A percentile compares a stretch with the other conserved stretches of the same genome.
phyloP scores from a whole-genome alignment of 2,329 filamentous ascomycete genomes.

The Periconia macrospinosa region DNA sequence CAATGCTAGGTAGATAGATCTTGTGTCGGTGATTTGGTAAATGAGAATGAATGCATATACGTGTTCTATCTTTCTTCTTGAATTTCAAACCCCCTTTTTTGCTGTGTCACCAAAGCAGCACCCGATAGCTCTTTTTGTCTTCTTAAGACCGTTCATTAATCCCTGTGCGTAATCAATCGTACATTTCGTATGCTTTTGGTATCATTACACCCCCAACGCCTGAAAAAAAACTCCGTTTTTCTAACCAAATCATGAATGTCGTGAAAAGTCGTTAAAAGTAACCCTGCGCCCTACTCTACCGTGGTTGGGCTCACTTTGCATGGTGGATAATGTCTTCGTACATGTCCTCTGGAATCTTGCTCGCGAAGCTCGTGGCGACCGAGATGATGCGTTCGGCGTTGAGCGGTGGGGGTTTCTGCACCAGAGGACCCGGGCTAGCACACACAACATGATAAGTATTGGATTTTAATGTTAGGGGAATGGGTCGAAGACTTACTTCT shows the following conservation, averaged over 20 bases:
- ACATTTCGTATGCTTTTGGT: not conserved
- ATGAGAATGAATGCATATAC: too few relatives aligned
- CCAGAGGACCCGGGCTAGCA: conserved; percentile 81
- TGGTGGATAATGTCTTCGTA: conserved; percentile 90
- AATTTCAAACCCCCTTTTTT: too few relatives aligned
- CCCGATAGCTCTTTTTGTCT: too few relatives aligned
- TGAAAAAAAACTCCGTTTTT: too few relatives aligned
- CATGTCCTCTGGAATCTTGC: conserved; percentile 86
- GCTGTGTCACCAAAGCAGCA: too few relatives aligned
- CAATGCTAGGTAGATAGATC: not conserved
- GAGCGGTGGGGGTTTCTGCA: conserved; percentile 83
- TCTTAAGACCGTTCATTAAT: too few relatives aligned
- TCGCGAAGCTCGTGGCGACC: conserved; percentile 81
- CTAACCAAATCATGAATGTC: too few relatives aligned
- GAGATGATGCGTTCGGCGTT: conserved; percentile 83
- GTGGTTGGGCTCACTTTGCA: conserved; percentile 61
- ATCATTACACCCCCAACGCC: too few relatives aligned
- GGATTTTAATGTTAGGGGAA: not conserved
- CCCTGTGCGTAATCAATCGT: not conserved
- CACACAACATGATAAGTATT: conserved; percentile 22
- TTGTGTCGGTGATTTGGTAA: too few relatives aligned
- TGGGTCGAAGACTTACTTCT: conserved; percentile 62
- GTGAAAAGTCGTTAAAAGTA: too few relatives aligned
- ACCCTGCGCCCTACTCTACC: not conserved
- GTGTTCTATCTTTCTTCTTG: too few relatives aligned